Conservation (phyloP, 306 rosid species). For the Prunus campanulata region DNA sequence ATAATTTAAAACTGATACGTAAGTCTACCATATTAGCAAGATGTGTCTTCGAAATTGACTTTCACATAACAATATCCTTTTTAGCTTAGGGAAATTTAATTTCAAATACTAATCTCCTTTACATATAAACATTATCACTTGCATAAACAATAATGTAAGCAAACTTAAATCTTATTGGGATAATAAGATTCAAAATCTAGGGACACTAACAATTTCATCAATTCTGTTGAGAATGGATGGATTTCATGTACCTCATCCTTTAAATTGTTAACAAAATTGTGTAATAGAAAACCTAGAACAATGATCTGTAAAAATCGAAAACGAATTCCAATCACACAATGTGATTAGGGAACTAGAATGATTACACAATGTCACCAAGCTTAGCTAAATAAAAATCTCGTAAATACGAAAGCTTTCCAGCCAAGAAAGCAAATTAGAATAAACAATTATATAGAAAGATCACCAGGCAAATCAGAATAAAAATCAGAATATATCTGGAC, state of each 20-base stretch:
- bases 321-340: not conserved
- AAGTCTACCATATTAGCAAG: not conserved
- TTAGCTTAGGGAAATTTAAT: not conserved
- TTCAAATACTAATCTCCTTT: not conserved
- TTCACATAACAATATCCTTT: not conserved
- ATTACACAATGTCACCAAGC: not conserved
- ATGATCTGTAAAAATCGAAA: not conserved
- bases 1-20: not conserved
- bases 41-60: not conserved
- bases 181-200: not conserved
- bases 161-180: not conserved
- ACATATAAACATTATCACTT: not conserved
- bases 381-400: not conserved
- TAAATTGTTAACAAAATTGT: not conserved
- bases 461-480: not conserved
- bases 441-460: not conserved
- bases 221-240: not conserved
- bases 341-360: not conserved
- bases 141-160: not conserved
- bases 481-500: not conserved
- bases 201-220: not conserved
- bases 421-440: not conserved
- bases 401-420: not conserved
- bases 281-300: not conserved
- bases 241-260: not conserved